A percentile compares a stretch with the other conserved stretches of the same genome.
phyloP scores from a whole-genome alignment of 2,329 filamentous ascomycete genomes.

The Fusarium begoniae region DNA sequence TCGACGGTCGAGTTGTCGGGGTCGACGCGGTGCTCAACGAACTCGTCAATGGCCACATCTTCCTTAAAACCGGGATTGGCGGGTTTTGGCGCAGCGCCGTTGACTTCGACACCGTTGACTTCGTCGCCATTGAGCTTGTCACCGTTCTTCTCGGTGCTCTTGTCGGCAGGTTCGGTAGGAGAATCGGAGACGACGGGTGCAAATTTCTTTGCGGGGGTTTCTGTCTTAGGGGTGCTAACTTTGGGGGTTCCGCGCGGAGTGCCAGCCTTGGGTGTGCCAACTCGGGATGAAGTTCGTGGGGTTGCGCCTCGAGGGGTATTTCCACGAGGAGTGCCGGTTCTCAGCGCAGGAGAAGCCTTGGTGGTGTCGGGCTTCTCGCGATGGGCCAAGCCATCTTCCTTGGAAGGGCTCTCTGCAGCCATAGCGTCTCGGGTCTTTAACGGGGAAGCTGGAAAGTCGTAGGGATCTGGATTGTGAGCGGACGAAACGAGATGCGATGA shows the following conservation, averaged over 20 bases:
- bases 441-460: constrained; percentile 39
- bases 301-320: constrained; percentile 17
- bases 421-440: constrained; percentile 16
- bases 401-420: constrained; percentile 15
- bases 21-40: constrained; percentile 36
- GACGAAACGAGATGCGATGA: background rate
- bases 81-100: constrained; percentile 6
- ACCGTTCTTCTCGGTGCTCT: background rate
- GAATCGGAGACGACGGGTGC: background rate
- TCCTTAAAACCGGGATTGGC: constrained; percentile 14
- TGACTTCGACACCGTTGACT: background rate
- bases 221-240: constrained; percentile 14
- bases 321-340: constrained; percentile 14
- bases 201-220: constrained; percentile 9
- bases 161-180: background rate
- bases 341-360: constrained; percentile 18
- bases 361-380: constrained; percentile 19
- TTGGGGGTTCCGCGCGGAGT: constrained; percentile 20
- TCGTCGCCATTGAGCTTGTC: constrained; percentile 8
- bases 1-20: constrained; percentile 37
- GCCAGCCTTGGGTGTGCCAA: background rate
- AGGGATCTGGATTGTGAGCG: constrained; percentile 34
- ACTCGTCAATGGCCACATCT: constrained; percentile 38
- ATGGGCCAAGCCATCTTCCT: constrained; percentile 24
- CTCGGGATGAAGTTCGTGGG: background rate